Base-by-base conservation (phyloP, 257 asterid species). In the Voacanga thouarsii region DNA sequence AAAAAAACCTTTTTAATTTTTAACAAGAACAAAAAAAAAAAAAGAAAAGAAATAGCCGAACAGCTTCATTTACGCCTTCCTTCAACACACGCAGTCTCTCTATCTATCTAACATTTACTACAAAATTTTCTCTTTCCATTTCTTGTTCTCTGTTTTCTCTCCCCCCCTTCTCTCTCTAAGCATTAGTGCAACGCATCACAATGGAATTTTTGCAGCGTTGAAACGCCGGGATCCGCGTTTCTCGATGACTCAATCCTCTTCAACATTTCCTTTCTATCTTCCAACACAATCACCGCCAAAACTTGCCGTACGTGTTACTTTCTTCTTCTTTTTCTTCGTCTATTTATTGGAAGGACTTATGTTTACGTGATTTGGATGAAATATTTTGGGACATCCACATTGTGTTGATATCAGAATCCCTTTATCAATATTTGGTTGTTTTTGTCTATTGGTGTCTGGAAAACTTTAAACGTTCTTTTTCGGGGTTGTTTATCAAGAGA, bases 221-320 rank as follows among this genome's bases (percentile, higher is more conserved):
- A 78, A 78, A 68, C 81, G 76, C 76, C 70, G 77, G 76, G 93
- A 89, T 92, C 92, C 87, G 90, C 72, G 85, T 91, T 80, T 85
- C 81, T 87, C 74, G 87, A 84, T 82, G 85, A 82, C 78, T 82
- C 80, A 61, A 37, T 71, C 78, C 44, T 67, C 78, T 82, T 83
- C 80, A 23, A 59, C 75, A 51, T 50, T 80, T 49, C 68, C 75
- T 39, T 65, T 56, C 37, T 71, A 19, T 72, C 61, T 57, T 53
- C 72, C 61, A 67, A 37, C 50, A 43, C 47, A 43, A 30, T 51
- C 78, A 64, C 80, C 71, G 28, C 66, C 75, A 70, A 55, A 82
- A 72, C 74, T 67, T 75, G 72, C 70, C 41, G 89, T 88, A 82
- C 61, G 89, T 82, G 59, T 23, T 33, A 56, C 73, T 77, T 43